These are phyloP conservation scores for Paecilomyces fulvus DNA, from an alignment of 2,329 filamentous ascomycete genomes.

Conservation along the genomic window DNA sequence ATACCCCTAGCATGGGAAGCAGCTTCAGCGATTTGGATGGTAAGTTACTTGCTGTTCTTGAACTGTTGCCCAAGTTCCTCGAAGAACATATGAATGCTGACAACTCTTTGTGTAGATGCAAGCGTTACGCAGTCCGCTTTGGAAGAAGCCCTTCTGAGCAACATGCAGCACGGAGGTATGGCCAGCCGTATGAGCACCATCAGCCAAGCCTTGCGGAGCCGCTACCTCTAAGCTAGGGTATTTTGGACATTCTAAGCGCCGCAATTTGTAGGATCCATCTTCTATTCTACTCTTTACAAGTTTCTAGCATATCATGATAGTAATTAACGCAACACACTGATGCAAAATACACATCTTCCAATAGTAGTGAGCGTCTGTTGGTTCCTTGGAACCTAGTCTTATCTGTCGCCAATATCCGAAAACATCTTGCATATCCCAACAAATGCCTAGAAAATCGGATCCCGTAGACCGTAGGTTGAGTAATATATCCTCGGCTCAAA, in stretches of 20 bases:
- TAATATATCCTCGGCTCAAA: background rate
- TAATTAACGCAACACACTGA: background rate
- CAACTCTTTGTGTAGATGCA: conserved; percentile 36
- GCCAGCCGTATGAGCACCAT: conserved; percentile 43
- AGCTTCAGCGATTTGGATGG: conserved; percentile 59
- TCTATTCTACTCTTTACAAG: background rate
- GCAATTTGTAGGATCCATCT: background rate
- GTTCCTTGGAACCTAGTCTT: too few relatives aligned
- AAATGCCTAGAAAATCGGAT: too few relatives aligned
- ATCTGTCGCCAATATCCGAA: too few relatives aligned
- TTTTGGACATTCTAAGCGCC: background rate
- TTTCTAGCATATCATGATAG: background rate
- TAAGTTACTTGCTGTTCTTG: conserved; percentile 20
- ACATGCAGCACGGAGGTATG: conserved; percentile 49
- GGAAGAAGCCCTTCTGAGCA: conserved; percentile 55
- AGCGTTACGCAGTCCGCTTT: conserved; percentile 58
- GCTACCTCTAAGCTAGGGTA: conserved; percentile 32
- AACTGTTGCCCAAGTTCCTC: too few relatives aligned
- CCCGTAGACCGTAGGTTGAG: too few relatives aligned
- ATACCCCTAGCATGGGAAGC: conserved; percentile 55
- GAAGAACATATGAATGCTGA: conserved; percentile 1
- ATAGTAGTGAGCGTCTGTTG: background rate
- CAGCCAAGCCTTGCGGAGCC: conserved; percentile 47
- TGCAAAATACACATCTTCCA: background rate
- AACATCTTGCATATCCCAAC: too few relatives aligned